A percentile compares a stretch with the other conserved stretches of the same genome.
Evolutionary conservation across 2,329 filamentous ascomycete genomes (phyloP).

Genomic region (Microascus cirrosus): DNA sequence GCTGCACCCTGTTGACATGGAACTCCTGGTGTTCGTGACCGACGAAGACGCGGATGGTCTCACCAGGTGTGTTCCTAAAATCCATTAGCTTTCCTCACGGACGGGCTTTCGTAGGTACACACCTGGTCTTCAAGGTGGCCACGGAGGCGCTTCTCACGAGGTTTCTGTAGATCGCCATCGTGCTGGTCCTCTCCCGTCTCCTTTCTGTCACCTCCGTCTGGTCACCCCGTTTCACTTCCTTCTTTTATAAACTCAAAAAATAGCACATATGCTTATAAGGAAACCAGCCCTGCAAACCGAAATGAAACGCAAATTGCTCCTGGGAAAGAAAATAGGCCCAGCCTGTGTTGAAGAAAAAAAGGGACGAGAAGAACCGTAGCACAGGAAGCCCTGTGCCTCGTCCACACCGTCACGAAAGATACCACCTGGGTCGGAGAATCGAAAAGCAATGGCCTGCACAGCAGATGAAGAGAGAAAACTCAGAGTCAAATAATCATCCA

Average conservation of each 20-base stretch:
- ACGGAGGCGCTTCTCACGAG: conserved; percentile 2
- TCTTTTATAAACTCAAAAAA: not conserved
- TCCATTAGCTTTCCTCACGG: conserved; percentile 4
- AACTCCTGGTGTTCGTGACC: conserved; percentile 29
- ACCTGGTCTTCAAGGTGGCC: not conserved
- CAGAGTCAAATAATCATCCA: not conserved
- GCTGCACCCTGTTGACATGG: conserved; percentile 28
- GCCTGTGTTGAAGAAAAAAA: not conserved
- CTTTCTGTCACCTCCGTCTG: not conserved
- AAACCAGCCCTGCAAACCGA: not conserved
- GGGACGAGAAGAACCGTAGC: not conserved
- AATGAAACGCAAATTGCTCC: not conserved
- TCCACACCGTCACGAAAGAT: not conserved
- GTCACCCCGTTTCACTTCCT: not conserved
- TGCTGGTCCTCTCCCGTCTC: not conserved
- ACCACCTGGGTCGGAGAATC: not conserved
- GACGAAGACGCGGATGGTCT: conserved; percentile 25
- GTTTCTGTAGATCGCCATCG: conserved; percentile 1
- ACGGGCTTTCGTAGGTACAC: not conserved
- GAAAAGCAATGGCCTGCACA: not conserved
- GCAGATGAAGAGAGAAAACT: conserved; percentile 2
- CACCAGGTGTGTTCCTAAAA: conserved; percentile 7
- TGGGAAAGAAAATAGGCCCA: conserved; percentile 1
- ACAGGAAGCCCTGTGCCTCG: not conserved
- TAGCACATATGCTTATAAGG: not conserved